Percentiles rank a stretch among this genome's conserved stretches.
Evolutionary conservation across 495 filamentous ascomycete genomes (phyloP).

Genomic region (Aspergillus leporis): DNA sequence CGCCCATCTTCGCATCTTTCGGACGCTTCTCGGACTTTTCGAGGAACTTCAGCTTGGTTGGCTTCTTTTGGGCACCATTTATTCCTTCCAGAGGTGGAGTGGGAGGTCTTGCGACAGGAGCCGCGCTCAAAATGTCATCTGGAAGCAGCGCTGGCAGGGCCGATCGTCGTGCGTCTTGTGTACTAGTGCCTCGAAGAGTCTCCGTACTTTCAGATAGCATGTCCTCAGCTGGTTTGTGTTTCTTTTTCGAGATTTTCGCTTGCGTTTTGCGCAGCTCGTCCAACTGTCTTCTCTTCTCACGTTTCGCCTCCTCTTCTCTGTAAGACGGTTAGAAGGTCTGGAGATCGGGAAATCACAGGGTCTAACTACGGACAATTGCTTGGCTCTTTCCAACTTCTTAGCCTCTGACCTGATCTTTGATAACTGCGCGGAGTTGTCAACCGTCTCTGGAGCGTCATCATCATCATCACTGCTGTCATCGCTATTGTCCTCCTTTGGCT

Average conservation of each 20-base stretch:
- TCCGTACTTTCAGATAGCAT: constrained; percentile 41
- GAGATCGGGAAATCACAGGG: background rate
- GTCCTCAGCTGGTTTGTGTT: constrained; percentile 33
- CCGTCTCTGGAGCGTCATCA: constrained; percentile 54
- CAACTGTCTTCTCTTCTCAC: constrained; percentile 49
- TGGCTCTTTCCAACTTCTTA: constrained; percentile 40
- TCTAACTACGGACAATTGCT: constrained; percentile 35
- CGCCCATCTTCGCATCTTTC: constrained; percentile 55
- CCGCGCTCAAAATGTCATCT: constrained; percentile 52
- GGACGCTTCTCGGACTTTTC: constrained; percentile 51
- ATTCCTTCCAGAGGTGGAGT: constrained; percentile 37
- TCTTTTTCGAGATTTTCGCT: constrained; percentile 42
- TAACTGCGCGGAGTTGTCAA: constrained; percentile 47
- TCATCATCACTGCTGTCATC: constrained; percentile 43
- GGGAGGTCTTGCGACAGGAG: constrained; percentile 40
- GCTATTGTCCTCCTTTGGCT: constrained; percentile 28
- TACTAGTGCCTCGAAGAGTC: constrained; percentile 44
- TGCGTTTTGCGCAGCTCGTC: constrained; percentile 51
- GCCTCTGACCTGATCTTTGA: constrained; percentile 41
- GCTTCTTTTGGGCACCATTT: constrained; percentile 29
- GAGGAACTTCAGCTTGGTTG: constrained; percentile 52
- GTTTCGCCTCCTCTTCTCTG: constrained; percentile 46
- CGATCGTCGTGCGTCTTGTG: constrained; percentile 37
- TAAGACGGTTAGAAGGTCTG: constrained; percentile 20
- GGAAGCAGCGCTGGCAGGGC: constrained; percentile 52